Evolutionary conservation across 2,329 filamentous ascomycete species (phyloP), one percentile per base, ranked within the genome.

Genomic region (Dactylellina parvicollis): DNA sequence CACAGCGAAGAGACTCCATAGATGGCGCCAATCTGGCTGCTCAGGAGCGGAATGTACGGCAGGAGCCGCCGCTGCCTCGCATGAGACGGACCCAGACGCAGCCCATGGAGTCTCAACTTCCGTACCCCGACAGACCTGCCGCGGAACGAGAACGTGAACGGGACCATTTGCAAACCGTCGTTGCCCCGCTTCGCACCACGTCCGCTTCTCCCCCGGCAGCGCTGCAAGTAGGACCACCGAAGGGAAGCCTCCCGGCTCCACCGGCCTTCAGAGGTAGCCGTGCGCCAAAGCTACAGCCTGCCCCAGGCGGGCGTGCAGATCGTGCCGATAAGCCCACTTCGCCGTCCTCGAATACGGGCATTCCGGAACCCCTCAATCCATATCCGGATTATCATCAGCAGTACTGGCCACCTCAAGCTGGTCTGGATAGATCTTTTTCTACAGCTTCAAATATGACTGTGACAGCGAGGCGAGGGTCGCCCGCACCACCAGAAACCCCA

Each of bases 401-500:
- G 77, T 88, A 88, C 79, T 89, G 86, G 80, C 86, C 87, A 50
- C 86, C 86, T 49, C 85, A 76, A 18, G 64, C 78, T 4, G 76
- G 78, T 7, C 84, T 89, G 74, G 88, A 88, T 76, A 83, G 88
- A 30, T 82, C 89, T 75, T 87, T 85, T 78, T 97, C 94, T 1
- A 96, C 92, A 5, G 92, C 94, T 12, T 98, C 95, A 0, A 96
- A 89, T 10, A 96, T 93, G 1, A 99, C 95, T 0, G 97, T 94
- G 1, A 88, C 91, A 76, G 95, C 95, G 18, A 93, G 91, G 79
- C 87, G 95, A 77, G 95, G 95, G 44, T 98, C 94, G 26, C 95
- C 95, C 3, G 94, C 95, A 3, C 95, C 95, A 0, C 95, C 95
- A 7, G 94, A 98, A 80, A 98, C 95, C 92, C 95, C 30, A 86